Base-by-base conservation (phyloP, 768 basidiomycete species). In the Leucosporidium scottii region DNA sequence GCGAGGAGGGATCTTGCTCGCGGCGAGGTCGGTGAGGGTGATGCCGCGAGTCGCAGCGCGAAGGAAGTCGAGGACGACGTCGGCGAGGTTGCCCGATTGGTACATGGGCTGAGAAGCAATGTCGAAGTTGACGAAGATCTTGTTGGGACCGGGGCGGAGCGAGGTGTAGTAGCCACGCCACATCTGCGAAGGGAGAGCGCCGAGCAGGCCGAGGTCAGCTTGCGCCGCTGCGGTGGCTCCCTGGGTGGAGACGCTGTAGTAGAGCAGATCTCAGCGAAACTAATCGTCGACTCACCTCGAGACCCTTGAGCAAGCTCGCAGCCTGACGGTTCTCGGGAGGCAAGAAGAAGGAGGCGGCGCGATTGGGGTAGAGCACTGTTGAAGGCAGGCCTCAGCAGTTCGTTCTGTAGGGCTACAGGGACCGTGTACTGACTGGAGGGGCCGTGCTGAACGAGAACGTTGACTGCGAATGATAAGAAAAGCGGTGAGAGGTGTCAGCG, bases 81-180 rank as follows among this genome's bases (percentile, higher is more conserved):
- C 27, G 9, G 65, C 65, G 23, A 73, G 64, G 34, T 65, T 64
- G 36, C 72, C 72, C 18, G 64, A n/a, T 9, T 61, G 62, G 31
- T 50, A n/a, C 27, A 67, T 55, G 7, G 54, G 59, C 39, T 47
- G 54, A 21, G 54, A 56, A 3, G 65, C 59, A 13, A 55, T 54
- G 39, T 66, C 59, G 51, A 66, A 21, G 28, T 56, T 30, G 31
- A 34, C 28, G 30, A 31, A 56, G 31, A 30, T 21, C 9, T 31
- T 31, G 28, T 56, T 30, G 30, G 55, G 55, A 20, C 31, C 30
- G 28, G 31, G 55, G 55, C 30, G 30, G 17, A 56, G 31, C 15
- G 31, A 67, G 49, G 64, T 66, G 56, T 59, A 68, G 66, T 59
- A 73, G 3, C 67, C 73, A 5, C 67, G 62, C 64, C 70, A 71